phyloP scores from a whole-genome alignment of 176 grass and related monocot species.

The Coix lacrymajobi region DNA sequence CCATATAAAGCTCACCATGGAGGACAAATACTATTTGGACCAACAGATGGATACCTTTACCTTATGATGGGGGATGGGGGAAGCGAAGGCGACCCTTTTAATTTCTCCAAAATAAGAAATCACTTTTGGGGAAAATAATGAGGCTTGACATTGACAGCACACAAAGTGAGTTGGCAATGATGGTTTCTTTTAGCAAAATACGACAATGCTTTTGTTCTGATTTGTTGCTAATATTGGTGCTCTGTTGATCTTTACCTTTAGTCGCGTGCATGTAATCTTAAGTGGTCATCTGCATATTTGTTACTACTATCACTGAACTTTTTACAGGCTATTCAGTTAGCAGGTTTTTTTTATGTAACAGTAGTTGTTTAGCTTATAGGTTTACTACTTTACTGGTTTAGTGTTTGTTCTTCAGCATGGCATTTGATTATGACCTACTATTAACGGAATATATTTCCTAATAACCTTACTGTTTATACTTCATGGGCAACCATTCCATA shows the following conservation, averaged over 20 bases:
- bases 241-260: neutral
- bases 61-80: constrained; percentile 87
- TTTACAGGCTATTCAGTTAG: neutral
- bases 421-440: neutral
- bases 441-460: neutral
- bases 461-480: neutral
- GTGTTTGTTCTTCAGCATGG: neutral
- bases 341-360: too few species aligned
- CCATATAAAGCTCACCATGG: constrained; percentile 61
- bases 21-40: constrained; percentile 74
- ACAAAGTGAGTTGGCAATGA: constrained; percentile 40
- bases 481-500: neutral
- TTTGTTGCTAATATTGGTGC: neutral
- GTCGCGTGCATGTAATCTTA: neutral
- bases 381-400: too few species aligned
- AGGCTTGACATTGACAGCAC: constrained; percentile 53
- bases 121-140: constrained; percentile 81
- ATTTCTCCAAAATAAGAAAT: constrained; percentile 83
- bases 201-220: neutral
- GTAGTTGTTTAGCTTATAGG: neutral
- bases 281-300: neutral
- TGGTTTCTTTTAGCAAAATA: neutral
- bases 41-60: constrained; percentile 69
- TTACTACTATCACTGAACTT: neutral
- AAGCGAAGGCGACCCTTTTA: constrained; percentile 60